Evolutionary conservation across 768 basidiomycete genomes (phyloP), one percentile per base, ranked within the genome.

Genomic region (Leccinum ochraceum): DNA sequence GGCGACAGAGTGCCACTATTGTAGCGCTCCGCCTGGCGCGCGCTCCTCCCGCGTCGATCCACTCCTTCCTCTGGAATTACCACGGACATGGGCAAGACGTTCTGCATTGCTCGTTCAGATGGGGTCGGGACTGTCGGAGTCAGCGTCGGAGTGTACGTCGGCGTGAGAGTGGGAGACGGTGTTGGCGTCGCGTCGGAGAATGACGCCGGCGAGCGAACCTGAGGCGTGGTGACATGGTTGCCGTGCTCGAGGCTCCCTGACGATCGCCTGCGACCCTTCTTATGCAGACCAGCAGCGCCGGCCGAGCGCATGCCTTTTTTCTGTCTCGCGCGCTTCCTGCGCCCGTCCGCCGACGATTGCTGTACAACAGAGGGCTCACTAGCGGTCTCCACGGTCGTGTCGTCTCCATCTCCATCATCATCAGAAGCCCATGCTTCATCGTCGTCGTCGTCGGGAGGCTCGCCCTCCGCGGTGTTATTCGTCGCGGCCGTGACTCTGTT

Each of bases 361-460:
- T 36, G 54, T 17, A 24, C 22, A 30, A 61, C 64, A 28, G 64
- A 6, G 60, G 7, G 24, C 14, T 50, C 22, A 9, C 20, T 20
- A 46, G n/a, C 10, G 9, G 44, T 46, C 44, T 46, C 44, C 44
- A 50, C 54, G 34, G 61, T 53, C 3, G 60, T 56, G 28, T 66
- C 63, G 24, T 69, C 68, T 48, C 67, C 73, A 58, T 79, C 81
- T 24, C 69, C 74, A 53, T 90, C 89, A 46, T 46, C 44, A 3
- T 46, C 44, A 6, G 87, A 89, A 17, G 80, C 79, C 87, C 86
- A 89, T 2, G 83, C 88, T 1, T 87, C 26, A 26, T 26, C 86
- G 5, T 80, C 83, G 4, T 81, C 44, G 20, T 46, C n/a, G 5
- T 46, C 44, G 44, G 44, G 44, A 7, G 11, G 57, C 7, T 72